phyloP scores from a whole-genome alignment of 202 grass and related monocot genomes.

The Bolboschoenoplectus hybrid region DNA sequence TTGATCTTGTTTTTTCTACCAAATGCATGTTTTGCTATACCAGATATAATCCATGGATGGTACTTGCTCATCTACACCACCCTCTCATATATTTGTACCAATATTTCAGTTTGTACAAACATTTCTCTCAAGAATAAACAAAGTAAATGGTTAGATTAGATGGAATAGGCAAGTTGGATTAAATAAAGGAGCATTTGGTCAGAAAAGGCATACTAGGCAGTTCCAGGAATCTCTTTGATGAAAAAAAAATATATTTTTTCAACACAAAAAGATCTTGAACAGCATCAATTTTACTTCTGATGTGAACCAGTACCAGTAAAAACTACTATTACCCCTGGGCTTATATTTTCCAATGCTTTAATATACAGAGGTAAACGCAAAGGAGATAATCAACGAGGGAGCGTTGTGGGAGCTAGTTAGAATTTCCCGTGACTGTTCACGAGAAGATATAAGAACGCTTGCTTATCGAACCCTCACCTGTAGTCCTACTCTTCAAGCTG shows the following conservation, averaged over 20 bases:
- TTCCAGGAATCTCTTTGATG: neutral
- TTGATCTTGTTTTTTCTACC: neutral
- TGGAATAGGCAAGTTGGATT: neutral
- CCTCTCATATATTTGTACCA: constrained; percentile 25
- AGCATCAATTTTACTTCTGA: constrained; percentile 31
- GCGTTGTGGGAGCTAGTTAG: constrained; percentile 98
- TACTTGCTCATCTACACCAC: neutral
- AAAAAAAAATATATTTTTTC: neutral
- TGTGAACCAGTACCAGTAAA: neutral
- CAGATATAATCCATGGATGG: neutral
- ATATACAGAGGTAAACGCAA: constrained; percentile 81
- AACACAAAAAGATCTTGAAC: neutral
- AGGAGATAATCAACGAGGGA: constrained; percentile 83
- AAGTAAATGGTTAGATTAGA: neutral
- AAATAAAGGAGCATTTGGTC: neutral
- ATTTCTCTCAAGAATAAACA: neutral
- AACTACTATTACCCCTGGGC: neutral
- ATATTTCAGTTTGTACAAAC: constrained; percentile 25
- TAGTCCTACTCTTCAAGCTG: constrained; percentile 79
- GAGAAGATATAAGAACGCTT: constrained; percentile 91
- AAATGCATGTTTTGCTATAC: constrained; percentile 27
- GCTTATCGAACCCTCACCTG: constrained; percentile 82
- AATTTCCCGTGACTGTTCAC: constrained; percentile 84
- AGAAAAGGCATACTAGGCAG: neutral
- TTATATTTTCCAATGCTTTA: constrained; percentile 2